These are phyloP conservation scores for Penicillium fuscoglaucum DNA, from an alignment of 2,329 filamentous ascomycete genomes.

Conservation along the genomic window DNA sequence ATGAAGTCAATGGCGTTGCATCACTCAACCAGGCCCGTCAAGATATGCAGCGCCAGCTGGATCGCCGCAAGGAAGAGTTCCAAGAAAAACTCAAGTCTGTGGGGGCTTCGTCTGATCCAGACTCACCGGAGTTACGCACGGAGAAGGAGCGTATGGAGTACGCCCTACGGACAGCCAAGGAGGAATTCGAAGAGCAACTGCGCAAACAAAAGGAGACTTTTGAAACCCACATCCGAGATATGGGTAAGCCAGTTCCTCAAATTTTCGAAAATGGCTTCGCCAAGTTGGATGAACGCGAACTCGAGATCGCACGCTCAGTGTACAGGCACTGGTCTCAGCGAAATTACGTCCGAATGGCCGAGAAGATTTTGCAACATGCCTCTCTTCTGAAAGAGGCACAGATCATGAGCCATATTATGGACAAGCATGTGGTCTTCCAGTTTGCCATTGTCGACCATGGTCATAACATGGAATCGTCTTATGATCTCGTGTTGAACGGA, in stretches of 20 bases:
- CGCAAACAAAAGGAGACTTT: slow-evolving; percentile 80
- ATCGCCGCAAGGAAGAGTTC: slow-evolving; percentile 81
- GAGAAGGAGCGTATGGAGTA: slow-evolving; percentile 87
- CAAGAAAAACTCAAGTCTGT: slow-evolving; percentile 73
- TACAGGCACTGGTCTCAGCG: slow-evolving; percentile 76
- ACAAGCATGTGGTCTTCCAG: slow-evolving; percentile 90
- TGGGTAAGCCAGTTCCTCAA: slow-evolving; percentile 61
- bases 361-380: slow-evolving; percentile 84
- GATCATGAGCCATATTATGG: slow-evolving; percentile 95
- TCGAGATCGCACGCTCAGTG: slow-evolving; percentile 66
- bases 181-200: slow-evolving; percentile 85
- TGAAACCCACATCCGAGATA: slow-evolving; percentile 77
- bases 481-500: slow-evolving; percentile 93
- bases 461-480: slow-evolving; percentile 86
- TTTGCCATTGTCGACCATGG: slow-evolving; percentile 89
- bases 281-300: slow-evolving; percentile 69
- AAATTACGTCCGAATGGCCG: slow-evolving; percentile 91
- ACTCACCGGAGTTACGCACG: slow-evolving; percentile 78
- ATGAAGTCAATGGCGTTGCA: slow-evolving; percentile 59
- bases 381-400: slow-evolving; percentile 91
- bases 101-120: slow-evolving; percentile 68
- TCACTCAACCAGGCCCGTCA: slow-evolving; percentile 72
- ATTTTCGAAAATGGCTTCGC: slow-evolving; percentile 45
- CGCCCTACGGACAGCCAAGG: slow-evolving; percentile 72
- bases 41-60: slow-evolving; percentile 78